phyloP scores from a whole-genome alignment of 371 early-diverging fungal species.

The Mortierella sp. region DNA sequence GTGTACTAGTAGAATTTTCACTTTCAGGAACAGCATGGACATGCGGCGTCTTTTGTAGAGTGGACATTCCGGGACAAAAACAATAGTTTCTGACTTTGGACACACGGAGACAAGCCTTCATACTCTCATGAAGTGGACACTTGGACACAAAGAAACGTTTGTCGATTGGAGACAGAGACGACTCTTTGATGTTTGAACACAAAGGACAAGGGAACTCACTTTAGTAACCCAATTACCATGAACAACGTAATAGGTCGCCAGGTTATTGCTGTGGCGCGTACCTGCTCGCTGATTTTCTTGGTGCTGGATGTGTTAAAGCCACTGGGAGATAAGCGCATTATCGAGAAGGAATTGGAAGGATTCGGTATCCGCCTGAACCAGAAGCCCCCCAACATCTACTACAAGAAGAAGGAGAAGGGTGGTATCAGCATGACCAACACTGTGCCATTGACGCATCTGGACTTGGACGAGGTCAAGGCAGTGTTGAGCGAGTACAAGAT shows the following conservation, averaged over 20 bases:
- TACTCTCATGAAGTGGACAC: no score
- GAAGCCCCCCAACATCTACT: slow-evolving; percentile 95
- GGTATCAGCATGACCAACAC: slow-evolving; percentile 94
- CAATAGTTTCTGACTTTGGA: background rate
- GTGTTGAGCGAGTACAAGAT: slow-evolving; percentile 94
- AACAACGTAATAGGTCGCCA: slow-evolving; percentile 60
- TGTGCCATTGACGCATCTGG: slow-evolving; percentile 88
- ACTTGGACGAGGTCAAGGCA: slow-evolving; percentile 88
- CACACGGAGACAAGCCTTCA: slow-evolving; percentile 69
- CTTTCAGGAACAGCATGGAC: background rate
- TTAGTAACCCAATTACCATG: background rate
- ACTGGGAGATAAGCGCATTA: slow-evolving; percentile 92
- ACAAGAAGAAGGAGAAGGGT: slow-evolving; percentile 95
- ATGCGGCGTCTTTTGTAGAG: no score
- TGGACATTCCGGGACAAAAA: no score
- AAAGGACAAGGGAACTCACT: background rate
- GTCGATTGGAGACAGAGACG: no score
- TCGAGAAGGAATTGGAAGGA: slow-evolving; percentile 98
- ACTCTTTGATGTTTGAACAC: no score
- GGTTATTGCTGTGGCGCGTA: slow-evolving; percentile 94
- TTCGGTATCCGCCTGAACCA: slow-evolving; percentile 99
- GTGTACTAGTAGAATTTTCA: background rate
- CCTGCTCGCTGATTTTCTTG: slow-evolving; percentile 94
- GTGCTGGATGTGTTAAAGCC: slow-evolving; percentile 98
- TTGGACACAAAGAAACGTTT: slow-evolving; percentile 46